Evolutionary conservation across 306 rosid species (phyloP).

Genomic region (Begonia peltatifolia): DNA sequence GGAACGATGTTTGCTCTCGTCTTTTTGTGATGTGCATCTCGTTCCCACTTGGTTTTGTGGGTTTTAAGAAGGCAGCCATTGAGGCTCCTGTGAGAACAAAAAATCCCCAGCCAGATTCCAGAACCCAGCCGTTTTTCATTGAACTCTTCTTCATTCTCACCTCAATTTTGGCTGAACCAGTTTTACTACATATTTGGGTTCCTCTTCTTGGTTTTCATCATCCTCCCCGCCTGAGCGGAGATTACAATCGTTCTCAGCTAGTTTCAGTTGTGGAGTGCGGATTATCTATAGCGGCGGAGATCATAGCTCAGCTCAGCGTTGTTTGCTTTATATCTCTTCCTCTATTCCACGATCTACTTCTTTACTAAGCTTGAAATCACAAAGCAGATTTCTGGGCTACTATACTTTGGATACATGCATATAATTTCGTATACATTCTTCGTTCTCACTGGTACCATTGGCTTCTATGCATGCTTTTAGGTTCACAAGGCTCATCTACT

Average conservation of each 20-base stretch:
- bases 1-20: constrained; percentile 96
- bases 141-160: constrained; percentile 98
- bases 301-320: constrained; percentile 92
- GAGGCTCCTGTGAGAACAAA: constrained; percentile 96
- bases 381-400: constrained; percentile 66
- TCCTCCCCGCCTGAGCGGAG: constrained; percentile 86
- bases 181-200: constrained; percentile 96
- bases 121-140: constrained; percentile 82
- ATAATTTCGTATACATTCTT: constrained; percentile 90
- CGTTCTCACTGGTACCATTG: constrained; percentile 91
- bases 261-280: constrained; percentile 98
- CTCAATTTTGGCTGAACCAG: constrained; percentile 98
- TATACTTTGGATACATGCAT: constrained; percentile 92
- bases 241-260: constrained; percentile 91
- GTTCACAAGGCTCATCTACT: constrained; percentile 98
- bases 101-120: constrained; percentile 96
- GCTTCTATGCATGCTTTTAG: constrained; percentile 92
- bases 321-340: constrained; percentile 87
- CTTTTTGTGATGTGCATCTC: constrained; percentile 95
- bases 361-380: constrained; percentile 99
- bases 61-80: constrained; percentile 91
- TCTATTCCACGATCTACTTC: constrained; percentile 94
- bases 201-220: constrained; percentile 86
- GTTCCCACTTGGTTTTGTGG: constrained; percentile 89
- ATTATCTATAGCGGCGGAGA: constrained; percentile 98